phyloP scores from a whole-genome alignment of 768 basidiomycete species.

The Lepiota venenata region DNA sequence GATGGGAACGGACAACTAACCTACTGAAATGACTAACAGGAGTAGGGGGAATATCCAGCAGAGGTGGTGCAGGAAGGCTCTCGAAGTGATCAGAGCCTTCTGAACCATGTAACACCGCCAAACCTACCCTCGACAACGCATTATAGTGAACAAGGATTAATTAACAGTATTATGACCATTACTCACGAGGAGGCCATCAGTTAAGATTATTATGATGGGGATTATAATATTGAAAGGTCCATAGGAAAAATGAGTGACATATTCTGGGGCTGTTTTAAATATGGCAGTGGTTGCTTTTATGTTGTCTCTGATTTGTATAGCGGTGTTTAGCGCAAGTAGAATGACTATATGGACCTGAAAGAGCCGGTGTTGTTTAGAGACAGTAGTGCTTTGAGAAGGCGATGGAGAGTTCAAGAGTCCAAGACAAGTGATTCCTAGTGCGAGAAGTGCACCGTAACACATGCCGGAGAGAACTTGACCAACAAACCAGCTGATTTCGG shows the following conservation, averaged over 20 bases:
- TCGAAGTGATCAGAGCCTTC: neutral
- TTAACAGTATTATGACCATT: neutral
- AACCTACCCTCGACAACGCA: neutral
- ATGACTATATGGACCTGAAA: too few relatives aligned
- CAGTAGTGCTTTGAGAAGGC: too few relatives aligned
- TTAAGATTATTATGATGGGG: neutral
- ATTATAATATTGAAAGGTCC: neutral
- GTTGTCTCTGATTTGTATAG: too few relatives aligned
- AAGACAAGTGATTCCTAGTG: too few relatives aligned
- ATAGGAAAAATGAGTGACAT: neutral
- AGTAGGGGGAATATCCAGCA: slow-evolving; percentile 1
- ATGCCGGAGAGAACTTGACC: too few relatives aligned
- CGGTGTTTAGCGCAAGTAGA: too few relatives aligned
- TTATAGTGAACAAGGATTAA: neutral
- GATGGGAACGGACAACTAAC: neutral
- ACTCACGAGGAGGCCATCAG: neutral
- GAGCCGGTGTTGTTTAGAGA: too few relatives aligned
- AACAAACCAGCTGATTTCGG: too few relatives aligned
- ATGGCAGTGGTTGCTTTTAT: neutral
- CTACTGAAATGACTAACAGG: neutral
- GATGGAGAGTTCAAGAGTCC: too few relatives aligned
- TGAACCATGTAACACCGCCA: slow-evolving; percentile 10
- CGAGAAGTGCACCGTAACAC: too few relatives aligned
- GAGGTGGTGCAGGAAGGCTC: neutral
- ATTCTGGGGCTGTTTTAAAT: neutral